Conservation (phyloP, 306 rosid species). For the Prosopis cineraria region DNA sequence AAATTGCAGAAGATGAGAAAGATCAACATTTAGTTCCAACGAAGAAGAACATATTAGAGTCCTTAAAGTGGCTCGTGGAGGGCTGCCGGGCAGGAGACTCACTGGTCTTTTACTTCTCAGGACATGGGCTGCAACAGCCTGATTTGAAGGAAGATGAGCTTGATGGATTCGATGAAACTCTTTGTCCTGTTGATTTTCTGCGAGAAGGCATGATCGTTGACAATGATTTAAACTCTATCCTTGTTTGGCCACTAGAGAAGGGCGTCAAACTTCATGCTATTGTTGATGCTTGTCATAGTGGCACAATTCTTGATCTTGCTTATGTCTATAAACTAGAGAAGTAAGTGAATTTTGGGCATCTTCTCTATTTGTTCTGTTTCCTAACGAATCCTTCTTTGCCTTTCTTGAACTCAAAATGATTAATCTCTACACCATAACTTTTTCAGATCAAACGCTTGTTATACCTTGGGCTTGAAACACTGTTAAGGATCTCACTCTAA, state of each 20-base stretch:
- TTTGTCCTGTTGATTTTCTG: conserved; percentile 69
- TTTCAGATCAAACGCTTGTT: neutral
- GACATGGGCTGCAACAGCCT: conserved; percentile 69
- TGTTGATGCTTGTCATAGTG: conserved; percentile 81
- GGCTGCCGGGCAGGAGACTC: conserved; percentile 55
- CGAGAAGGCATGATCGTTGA: conserved; percentile 64
- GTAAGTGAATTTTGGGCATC: conserved; percentile 38
- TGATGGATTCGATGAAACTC: conserved; percentile 68
- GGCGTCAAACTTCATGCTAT: conserved; percentile 71
- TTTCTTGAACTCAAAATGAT: conserved; percentile 38
- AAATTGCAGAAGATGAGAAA: conserved; percentile 46
- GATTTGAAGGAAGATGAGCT: conserved; percentile 55
- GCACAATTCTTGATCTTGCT: conserved; percentile 70
- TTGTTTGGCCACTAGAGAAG: conserved; percentile 58
- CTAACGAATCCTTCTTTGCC: conserved; percentile 21
- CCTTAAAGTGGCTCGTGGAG: conserved; percentile 72
- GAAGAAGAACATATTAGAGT: conserved; percentile 57
- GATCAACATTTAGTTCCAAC: conserved; percentile 49
- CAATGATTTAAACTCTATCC: conserved; percentile 55
- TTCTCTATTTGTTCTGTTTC: conserved; percentile 33
- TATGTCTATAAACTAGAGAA: conserved; percentile 33
- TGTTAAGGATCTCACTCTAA: neutral
- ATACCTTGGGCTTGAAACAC: neutral
- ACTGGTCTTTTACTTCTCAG: conserved; percentile 81
- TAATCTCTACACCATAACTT: neutral